Evolutionary conservation across 2,329 filamentous ascomycete genomes (phyloP).

Genomic region (Paraphoma chrysanthemicola): DNA sequence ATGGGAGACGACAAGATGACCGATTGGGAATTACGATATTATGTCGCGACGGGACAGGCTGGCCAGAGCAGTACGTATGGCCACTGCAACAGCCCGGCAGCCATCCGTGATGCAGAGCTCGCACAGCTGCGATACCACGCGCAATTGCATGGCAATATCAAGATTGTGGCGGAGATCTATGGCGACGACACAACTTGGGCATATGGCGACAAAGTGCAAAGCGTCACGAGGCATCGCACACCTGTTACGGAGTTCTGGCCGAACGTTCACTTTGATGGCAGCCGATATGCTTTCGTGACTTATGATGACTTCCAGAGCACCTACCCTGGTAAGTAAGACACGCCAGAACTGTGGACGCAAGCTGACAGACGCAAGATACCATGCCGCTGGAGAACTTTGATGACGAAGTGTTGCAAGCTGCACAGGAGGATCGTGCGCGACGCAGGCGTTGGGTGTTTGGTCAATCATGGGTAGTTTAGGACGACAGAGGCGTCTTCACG

Average conservation of each 20-base stretch:
- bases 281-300: not conserved
- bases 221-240: constrained; percentile 3
- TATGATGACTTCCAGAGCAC: not conserved
- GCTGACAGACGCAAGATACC: not conserved
- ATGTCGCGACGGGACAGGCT: constrained; percentile 5
- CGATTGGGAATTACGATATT: constrained; percentile 7
- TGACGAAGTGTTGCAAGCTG: not conserved
- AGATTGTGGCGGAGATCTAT: constrained; percentile 2
- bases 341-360: not conserved
- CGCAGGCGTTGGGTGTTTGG: not conserved
- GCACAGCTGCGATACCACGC: not conserved
- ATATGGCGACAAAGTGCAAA: not conserved
- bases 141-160: not conserved
- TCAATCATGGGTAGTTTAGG: no score
- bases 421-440: not conserved
- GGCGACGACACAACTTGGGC: constrained; percentile 3
- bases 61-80: not conserved
- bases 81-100: not conserved
- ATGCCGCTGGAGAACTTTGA: not conserved
- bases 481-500: no score
- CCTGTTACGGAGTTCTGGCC: constrained; percentile 8
- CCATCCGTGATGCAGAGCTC: not conserved
- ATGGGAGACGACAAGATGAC: constrained; percentile 7
- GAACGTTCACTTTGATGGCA: constrained; percentile 2
- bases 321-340: not conserved